A percentile compares a stretch with the other conserved stretches of the same genome.
These are phyloP conservation scores for Peniophora sp. DNA, from an alignment of 1,284 basidiomycete species.

Conservation along the genomic window DNA sequence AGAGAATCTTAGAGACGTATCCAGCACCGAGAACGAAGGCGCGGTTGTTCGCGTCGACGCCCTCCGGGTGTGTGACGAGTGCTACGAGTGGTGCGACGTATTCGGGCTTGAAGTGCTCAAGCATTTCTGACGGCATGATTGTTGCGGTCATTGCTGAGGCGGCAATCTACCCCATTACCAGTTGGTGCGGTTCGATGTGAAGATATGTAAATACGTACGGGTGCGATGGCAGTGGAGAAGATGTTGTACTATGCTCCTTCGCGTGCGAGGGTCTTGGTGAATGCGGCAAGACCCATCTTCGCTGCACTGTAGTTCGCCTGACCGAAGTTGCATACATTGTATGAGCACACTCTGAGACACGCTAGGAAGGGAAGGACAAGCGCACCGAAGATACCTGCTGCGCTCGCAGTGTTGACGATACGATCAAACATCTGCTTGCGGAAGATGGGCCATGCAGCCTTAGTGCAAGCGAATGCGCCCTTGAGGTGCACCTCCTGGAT, in stretches of 20 bases:
- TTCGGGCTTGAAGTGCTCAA: conserved; percentile 88
- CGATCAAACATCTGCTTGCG: conserved; percentile 92
- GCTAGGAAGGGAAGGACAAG: neutral
- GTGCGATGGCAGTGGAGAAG: conserved; percentile 81
- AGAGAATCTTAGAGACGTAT: conserved; percentile 87
- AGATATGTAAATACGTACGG: conserved; percentile 43
- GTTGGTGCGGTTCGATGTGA: conserved; percentile 2
- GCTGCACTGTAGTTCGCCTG: conserved; percentile 92
- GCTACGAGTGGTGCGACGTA: conserved; percentile 91
- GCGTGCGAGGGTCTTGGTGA: conserved; percentile 87
- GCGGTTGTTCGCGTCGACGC: conserved; percentile 79
- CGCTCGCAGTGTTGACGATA: conserved; percentile 86
- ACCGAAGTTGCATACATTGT: conserved; percentile 78
- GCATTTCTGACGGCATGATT: conserved; percentile 95
- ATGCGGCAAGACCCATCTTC: conserved; percentile 85
- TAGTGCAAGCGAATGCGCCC: conserved; percentile 91
- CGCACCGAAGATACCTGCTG: conserved; percentile 77
- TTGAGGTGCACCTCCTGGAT: conserved; percentile 89
- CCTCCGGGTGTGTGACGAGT: conserved; percentile 69
- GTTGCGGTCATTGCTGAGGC: conserved; percentile 94
- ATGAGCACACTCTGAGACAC: neutral
- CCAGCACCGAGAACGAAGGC: conserved; percentile 95
- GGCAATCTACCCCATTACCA: conserved; percentile 78
- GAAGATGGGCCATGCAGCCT: conserved; percentile 96
- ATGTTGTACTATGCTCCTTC: conserved; percentile 95